Base-by-base conservation (phyloP, 2,329 filamentous ascomycete species). In the Xenoacremonium recifei region DNA sequence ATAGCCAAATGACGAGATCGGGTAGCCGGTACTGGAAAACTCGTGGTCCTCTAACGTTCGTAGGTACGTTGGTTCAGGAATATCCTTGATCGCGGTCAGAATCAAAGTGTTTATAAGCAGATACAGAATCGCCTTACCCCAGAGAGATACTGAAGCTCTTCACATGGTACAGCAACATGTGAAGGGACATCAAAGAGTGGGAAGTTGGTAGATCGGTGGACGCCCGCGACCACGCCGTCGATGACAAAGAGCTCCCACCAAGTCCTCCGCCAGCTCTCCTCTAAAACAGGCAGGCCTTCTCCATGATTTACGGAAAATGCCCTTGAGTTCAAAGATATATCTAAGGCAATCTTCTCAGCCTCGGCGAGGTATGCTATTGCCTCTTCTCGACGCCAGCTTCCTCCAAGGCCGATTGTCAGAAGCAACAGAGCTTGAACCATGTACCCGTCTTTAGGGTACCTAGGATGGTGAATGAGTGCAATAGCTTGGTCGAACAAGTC, bases 211-310 rank as follows among this genome's bases (percentile, higher is more conserved):
- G 80, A 78, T 11, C 83, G 78, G 52, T 87, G 87, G 48, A 95
- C 83, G 3, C 87, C 88, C 3, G 89, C 86, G 51, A 95, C 76
- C 76, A 95, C 85, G 37, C 85, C 87, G 62, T 95, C 89, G 9
- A 88, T 77, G 13, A 88, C 77, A 57, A 85, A 91, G 9, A 81
- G 59, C 51, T 80, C 89, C 91, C 90, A 96, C 90, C 90, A 96
- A 2, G 89, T 96, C 41, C 90, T 77, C 16, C 89, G 79, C 79
- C 88, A 85, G 62, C 84, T 87, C 64, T 96, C 90, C 59, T 91
- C 87, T 3, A 90, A 61, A 3, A 89, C 71, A 0, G 80, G 73
- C 44, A 85, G 79, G 5, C 80, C 79, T 25, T 75, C 70, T 9
- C 85, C 84, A 53, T 88, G 72, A 5, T 73, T 63, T 0, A 73